phyloP scores from a whole-genome alignment of 208 protist species.

The Willaertia magna region DNA sequence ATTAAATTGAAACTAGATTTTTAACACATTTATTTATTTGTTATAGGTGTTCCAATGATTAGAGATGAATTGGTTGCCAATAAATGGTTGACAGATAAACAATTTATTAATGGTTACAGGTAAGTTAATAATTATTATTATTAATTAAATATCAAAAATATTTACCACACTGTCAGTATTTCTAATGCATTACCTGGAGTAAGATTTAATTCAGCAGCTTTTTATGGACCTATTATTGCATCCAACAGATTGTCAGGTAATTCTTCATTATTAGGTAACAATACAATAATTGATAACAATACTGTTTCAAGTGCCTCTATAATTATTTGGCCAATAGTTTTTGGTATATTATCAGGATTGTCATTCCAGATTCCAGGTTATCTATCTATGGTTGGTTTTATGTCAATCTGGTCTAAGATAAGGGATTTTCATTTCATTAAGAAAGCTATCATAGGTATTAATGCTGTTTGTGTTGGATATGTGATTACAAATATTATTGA shows the following conservation, averaged over 20 bases:
- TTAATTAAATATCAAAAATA: too few species aligned
- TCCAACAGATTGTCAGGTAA: too few species aligned
- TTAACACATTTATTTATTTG: too few species aligned
- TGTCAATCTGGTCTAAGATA: neutral
- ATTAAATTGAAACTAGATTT: too few species aligned
- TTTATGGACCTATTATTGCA: neutral
- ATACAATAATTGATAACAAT: too few species aligned
- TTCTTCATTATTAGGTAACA: too few species aligned
- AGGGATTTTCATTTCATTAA: neutral
- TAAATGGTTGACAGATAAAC: neutral
- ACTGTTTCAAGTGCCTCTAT: too few species aligned
- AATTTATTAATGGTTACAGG: neutral
- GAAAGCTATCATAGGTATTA: neutral
- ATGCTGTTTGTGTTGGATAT: neutral
- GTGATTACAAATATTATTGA: neutral
- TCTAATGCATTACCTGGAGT: neutral
- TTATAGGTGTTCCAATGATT: neutral
- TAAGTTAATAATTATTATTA: too few species aligned
- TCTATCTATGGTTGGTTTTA: neutral
- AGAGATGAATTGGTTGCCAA: neutral
- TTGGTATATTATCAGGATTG: neutral
- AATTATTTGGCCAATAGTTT: neutral
- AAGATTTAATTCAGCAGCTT: neutral
- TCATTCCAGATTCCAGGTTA: neutral
- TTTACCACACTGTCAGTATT: too few species aligned